Conservation (phyloP, 148 eudicot species). For the Silene uniflora region DNA sequence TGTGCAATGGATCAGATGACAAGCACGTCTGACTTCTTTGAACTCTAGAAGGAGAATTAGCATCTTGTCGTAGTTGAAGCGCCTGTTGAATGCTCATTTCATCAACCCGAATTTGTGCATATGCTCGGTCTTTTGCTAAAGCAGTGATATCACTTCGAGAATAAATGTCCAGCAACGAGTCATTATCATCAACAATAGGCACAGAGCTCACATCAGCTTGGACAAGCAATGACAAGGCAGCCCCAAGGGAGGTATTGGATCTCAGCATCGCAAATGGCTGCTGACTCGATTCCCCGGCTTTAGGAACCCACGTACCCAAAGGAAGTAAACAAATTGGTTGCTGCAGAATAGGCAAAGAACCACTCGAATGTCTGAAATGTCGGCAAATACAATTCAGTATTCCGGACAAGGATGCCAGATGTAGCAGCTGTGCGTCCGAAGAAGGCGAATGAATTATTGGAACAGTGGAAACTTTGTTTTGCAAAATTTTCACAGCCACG, state of each 20-base stretch:
- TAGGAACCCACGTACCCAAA: constrained; percentile 94
- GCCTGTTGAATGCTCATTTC: constrained; percentile 86
- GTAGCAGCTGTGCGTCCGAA: constrained; percentile 73
- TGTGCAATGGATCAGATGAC: constrained; percentile 75
- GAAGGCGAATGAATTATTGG: constrained; percentile 68
- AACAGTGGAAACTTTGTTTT: constrained; percentile 65
- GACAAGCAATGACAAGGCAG: constrained; percentile 66
- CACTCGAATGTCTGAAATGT: constrained; percentile 73
- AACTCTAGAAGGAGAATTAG: constrained; percentile 50
- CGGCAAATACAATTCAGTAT: constrained; percentile 85
- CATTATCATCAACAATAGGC: constrained; percentile 87
- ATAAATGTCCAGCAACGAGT: constrained; percentile 79
- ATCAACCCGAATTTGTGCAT: constrained; percentile 73
- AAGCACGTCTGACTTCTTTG: constrained; percentile 97
- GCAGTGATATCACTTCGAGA: constrained; percentile 90
- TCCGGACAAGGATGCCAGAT: constrained; percentile 78
- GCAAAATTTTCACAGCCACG: constrained; percentile 68
- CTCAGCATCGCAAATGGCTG: constrained; percentile 74
- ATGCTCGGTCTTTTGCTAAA: constrained; percentile 83
- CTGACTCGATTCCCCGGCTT: constrained; percentile 68
- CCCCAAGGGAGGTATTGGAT: constrained; percentile 66
- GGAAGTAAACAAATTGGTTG: constrained; percentile 76
- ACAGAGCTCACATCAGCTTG: constrained; percentile 94
- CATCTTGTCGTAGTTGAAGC: constrained; percentile 80
- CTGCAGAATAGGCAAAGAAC: constrained; percentile 93